A percentile compares a stretch with the other conserved stretches of the same genome.
These are phyloP conservation scores for Talaromyces sp. DNA, from an alignment of 2,329 filamentous ascomycete species.

Conservation along the genomic window DNA sequence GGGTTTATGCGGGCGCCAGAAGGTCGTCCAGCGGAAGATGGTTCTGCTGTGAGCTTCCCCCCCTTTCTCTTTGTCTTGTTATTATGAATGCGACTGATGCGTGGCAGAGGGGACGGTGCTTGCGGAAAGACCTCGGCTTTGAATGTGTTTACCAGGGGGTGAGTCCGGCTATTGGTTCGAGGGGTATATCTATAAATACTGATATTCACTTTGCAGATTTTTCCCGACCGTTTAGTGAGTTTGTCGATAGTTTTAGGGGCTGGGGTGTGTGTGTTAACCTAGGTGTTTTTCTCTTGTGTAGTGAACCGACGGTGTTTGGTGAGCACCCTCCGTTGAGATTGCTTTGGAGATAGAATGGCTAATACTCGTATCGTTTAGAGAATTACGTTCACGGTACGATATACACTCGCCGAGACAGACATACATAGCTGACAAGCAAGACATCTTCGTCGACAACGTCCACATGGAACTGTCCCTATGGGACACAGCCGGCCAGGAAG, in stretches of 20 bases:
- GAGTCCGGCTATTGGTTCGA: conserved; percentile 32
- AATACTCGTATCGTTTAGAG: conserved; percentile 2
- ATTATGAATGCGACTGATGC: background rate
- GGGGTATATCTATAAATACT: conserved; percentile 13
- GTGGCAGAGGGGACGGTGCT: conserved; percentile 78
- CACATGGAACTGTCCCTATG: conserved; percentile 97
- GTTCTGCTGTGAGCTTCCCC: conserved; percentile 65
- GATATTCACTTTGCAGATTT: conserved; percentile 55
- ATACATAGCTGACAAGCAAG: conserved; percentile 29
- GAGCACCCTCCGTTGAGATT: conserved; percentile 19
- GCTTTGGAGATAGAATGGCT: conserved; percentile 16
- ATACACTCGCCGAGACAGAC: background rate
- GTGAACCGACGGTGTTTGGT: conserved; percentile 89
- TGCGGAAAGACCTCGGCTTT: conserved; percentile 95
- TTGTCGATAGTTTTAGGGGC: background rate
- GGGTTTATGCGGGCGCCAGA: conserved; percentile 65
- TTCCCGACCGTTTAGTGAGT: conserved; percentile 89
- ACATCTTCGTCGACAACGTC: conserved; percentile 96
- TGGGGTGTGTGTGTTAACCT: conserved; percentile 18
- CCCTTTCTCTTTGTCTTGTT: background rate
- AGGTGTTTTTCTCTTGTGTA: conserved; percentile 24
- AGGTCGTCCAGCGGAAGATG: conserved; percentile 93
- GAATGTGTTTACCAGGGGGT: conserved; percentile 98
- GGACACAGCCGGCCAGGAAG: conserved; percentile 98
- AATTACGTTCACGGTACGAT: conserved; percentile 10